A percentile compares a stretch with the other conserved stretches of the same genome.
Evolutionary conservation across 2,329 filamentous ascomycete genomes (phyloP).

Genomic region (Monilinia aucupariae): DNA sequence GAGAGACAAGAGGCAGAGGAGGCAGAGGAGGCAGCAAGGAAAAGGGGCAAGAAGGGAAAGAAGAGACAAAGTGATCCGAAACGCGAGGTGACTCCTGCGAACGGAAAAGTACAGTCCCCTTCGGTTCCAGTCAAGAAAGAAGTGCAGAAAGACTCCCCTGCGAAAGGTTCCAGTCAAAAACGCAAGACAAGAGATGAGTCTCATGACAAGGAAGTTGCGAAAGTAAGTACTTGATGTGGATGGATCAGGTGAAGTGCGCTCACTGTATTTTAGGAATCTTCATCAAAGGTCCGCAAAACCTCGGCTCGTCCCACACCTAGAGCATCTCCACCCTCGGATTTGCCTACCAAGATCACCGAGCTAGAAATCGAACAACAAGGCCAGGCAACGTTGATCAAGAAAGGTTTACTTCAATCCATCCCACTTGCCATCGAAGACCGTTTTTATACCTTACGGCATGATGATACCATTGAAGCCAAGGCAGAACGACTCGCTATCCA

Average conservation of each 20-base stretch:
- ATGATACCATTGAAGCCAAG: slow-evolving; percentile 56
- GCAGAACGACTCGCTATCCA: slow-evolving; percentile 68
- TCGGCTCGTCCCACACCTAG: slow-evolving; percentile 43
- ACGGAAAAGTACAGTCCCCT: slow-evolving; percentile 32
- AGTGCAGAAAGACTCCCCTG: slow-evolving; percentile 5
- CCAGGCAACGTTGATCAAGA: slow-evolving; percentile 64
- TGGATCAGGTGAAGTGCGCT: slow-evolving; percentile 6
- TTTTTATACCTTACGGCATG: slow-evolving; percentile 57
- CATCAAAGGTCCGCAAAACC: slow-evolving; percentile 50
- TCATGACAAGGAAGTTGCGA: slow-evolving; percentile 44
- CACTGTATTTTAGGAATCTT: slow-evolving; percentile 37
- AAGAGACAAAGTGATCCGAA: slow-evolving; percentile 61
- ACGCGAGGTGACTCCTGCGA: slow-evolving; percentile 40
- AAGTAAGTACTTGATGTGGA: slow-evolving; percentile 37
- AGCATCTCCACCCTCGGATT: slow-evolving; percentile 36
- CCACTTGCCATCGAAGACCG: slow-evolving; percentile 61
- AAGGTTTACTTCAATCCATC: slow-evolving; percentile 62
- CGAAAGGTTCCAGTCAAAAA: slow-evolving; percentile 36
- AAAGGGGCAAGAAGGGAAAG: slow-evolving; percentile 53
- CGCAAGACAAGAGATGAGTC: slow-evolving; percentile 47
- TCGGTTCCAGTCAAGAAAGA: slow-evolving; percentile 36
- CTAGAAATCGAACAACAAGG: slow-evolving; percentile 61
- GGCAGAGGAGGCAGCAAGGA: slow-evolving; percentile 38
- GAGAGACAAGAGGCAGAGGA: slow-evolving; percentile 42
- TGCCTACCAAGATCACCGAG: slow-evolving; percentile 47